Conservation (phyloP, 176 grass and related monocot species). For the Triticum timopheevii region DNA sequence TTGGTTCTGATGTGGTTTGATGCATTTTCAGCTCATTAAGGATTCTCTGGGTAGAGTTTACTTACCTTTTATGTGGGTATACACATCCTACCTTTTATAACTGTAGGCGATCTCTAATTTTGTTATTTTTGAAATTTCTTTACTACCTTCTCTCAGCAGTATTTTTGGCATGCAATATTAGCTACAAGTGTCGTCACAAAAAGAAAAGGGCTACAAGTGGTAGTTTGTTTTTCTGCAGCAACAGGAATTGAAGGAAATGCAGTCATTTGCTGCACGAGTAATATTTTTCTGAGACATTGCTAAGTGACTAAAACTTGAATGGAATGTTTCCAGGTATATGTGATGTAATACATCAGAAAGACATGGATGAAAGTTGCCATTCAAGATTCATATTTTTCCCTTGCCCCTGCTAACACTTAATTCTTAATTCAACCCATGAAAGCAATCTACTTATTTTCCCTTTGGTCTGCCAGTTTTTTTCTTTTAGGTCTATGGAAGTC, state of each 20-base stretch:
- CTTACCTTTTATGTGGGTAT: background rate
- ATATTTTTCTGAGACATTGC: background rate
- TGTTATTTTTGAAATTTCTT: background rate
- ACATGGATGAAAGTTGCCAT: background rate
- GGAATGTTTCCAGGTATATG: background rate
- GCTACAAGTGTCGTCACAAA: background rate
- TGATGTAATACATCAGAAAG: background rate
- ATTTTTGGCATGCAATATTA: background rate
- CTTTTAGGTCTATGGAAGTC: too few species aligned
- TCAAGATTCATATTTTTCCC: background rate
- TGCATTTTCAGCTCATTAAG: conserved; percentile 1
- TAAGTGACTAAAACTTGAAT: background rate
- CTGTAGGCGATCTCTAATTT: background rate
- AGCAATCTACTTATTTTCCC: too few species aligned
- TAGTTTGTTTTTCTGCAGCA: background rate
- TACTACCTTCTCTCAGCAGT: background rate
- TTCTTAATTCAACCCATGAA: too few species aligned
- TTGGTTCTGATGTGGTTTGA: background rate
- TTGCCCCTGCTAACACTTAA: too few species aligned
- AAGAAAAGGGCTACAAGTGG: too few species aligned
- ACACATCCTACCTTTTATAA: background rate
- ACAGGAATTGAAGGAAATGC: background rate
- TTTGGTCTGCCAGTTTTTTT: background rate
- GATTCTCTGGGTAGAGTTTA: conserved; percentile 1
- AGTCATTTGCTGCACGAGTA: background rate